Base-by-base conservation (phyloP, 345 rosid genomes). In the Isatis tinctoria region DNA sequence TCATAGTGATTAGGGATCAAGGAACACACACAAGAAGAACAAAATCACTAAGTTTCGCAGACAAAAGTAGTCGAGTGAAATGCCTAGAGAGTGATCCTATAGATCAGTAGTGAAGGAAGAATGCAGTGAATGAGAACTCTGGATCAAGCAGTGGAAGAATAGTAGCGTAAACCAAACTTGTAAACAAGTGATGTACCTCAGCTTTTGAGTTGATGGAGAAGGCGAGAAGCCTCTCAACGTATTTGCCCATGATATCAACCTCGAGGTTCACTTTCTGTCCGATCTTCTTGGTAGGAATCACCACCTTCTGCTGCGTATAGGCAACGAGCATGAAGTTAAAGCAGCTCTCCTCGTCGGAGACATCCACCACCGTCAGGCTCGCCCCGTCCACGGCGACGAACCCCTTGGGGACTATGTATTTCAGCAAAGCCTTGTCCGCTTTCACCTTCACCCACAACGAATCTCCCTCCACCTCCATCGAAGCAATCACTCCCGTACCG, bases 181-280 rank as follows among this genome's bases (percentile, higher is more conserved):
- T 6, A 1, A 64, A 41, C 67, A 40, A 62, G n/a, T n/a, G n/a
- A n/a, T n/a, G n/a, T n/a, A n/a, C n/a, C n/a, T n/a, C n/a, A n/a
- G n/a, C 39, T 74, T 30, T 73, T 18, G 24, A 63, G 56, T 16
- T 35, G 1, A 61, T 10, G 11, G 69, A 40, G 64, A 61, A 70
- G n/a, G 63, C 51, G 54, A 94, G 95, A 35, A 94, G 83, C 78
- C 96, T 91, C 85, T 91, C 98, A 8, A 93, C 98, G 59, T 93
- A 89, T 79, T 93, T 93, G 49, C 93, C 98, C 77, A 93, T 81
- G 49, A 93, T 89, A 72, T 93, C 97, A 72, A 91, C 96, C 83
- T 93, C 98, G 76, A 93, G 70, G 75, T 93, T 93, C 65, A 93
- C 97, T 76, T 89, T 93, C 67, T 93, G 87, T 17, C 98, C 91